Conservation (phyloP, 202 grass and related monocot genomes). For the Carex sylvatica region DNA sequence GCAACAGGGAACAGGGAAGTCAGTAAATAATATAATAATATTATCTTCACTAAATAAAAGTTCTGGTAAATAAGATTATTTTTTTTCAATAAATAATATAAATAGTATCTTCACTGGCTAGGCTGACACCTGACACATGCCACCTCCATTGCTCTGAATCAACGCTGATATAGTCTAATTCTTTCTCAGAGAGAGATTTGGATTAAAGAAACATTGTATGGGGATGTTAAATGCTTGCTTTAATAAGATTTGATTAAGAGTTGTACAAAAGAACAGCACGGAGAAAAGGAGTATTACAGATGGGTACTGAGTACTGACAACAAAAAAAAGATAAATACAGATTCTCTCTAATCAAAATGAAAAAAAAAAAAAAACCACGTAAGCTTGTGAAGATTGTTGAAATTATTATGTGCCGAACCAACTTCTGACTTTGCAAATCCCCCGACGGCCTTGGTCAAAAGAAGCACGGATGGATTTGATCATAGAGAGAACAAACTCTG, state of each 20-base stretch:
- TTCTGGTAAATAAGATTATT: too few species aligned
- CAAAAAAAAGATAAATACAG: conserved; percentile 4
- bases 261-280: background rate
- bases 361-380: background rate
- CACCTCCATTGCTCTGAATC: too few species aligned
- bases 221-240: background rate
- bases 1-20: too few species aligned
- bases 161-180: too few species aligned
- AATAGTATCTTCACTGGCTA: too few species aligned
- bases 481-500: conserved; percentile 55
- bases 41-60: too few species aligned
- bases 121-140: too few species aligned
- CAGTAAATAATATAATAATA: too few species aligned
- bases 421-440: conserved; percentile 91
- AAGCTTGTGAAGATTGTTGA: background rate
- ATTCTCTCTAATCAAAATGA: background rate
- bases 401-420: conserved; percentile 41
- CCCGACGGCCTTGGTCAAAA: conserved; percentile 64
- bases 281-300: background rate
- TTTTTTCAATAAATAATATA: too few species aligned
- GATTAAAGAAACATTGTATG: too few species aligned
- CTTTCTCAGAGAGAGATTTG: too few species aligned
- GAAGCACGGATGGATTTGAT: conserved; percentile 77
- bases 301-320: background rate
- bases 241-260: background rate